Base-by-base conservation (phyloP, 495 filamentous ascomycete species). In the Aspergillus campestris region DNA sequence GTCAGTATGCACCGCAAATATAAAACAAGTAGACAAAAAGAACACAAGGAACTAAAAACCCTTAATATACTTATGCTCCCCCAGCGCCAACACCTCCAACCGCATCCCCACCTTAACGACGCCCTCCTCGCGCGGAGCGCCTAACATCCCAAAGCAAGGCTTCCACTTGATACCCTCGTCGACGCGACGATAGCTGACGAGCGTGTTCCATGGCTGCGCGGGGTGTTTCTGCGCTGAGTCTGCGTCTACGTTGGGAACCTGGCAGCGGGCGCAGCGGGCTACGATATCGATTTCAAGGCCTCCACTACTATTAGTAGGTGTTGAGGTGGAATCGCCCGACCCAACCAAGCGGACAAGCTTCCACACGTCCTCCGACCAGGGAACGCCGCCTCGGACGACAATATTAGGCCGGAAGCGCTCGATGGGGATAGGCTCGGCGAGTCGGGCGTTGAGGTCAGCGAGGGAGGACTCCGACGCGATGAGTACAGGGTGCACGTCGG, bases 141-240 rank as follows among this genome's bases (percentile, higher is more conserved):
- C 80, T 54, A 94, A 78, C 87, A 95, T 87, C 8, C 90, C 91
- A 51, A 95, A 69, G 57, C 87, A 94, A 13, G 87, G 82, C 51
- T 74, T 77, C 24, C 70, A 74, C 37, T 76, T 78, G 7, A 82
- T 78, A 8, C 90, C 89, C 32, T 76, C 67, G 60, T 95, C 91
- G 6, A 95, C 77, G 11, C 78, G 65, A 24, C 89, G 75, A 61
- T 83, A 85, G 34, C 69, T 77, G 42, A 82, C 67, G 53, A 95
- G 65, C 6, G 85, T 86, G 51, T 71, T 70, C 65, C 87, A 84
- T 10, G 91, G 90, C 69, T 97, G 83, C 15, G 67, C 75, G 9
- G 64, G 63, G 61, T 95, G 84, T 50, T 79, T 80, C 12, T 72
- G 50, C 2, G 86, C 91, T 3, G 79, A 86, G 4, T 71, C 71